These are phyloP conservation scores for Phyllosticta capitalensis DNA, from an alignment of 2,329 filamentous ascomycete genomes.

Conservation along the genomic window DNA sequence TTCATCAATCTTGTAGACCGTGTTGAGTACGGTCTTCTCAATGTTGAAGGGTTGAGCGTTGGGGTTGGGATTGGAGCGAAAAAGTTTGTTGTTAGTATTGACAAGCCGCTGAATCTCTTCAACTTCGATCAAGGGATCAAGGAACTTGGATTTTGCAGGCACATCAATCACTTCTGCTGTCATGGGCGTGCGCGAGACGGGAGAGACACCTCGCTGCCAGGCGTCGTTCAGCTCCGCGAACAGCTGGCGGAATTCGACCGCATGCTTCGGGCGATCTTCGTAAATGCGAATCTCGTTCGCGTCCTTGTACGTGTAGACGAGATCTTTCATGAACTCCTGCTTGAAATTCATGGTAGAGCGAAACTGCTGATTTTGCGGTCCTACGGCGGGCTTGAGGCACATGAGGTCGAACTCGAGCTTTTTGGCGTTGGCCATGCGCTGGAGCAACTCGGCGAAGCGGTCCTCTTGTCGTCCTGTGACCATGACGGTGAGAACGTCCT, in stretches of 20 bases:
- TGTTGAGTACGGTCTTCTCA: slow-evolving; percentile 83
- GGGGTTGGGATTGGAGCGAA: slow-evolving; percentile 39
- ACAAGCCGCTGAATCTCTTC: slow-evolving; percentile 82
- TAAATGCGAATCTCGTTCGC: slow-evolving; percentile 72
- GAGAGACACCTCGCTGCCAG: slow-evolving; percentile 33
- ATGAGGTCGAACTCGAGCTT: slow-evolving; percentile 80
- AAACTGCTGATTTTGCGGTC: slow-evolving; percentile 72
- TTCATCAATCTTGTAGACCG: slow-evolving; percentile 73
- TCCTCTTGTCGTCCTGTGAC: slow-evolving; percentile 77
- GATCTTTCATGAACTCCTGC: slow-evolving; percentile 66
- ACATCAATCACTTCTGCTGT: slow-evolving; percentile 78
- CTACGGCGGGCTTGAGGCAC: slow-evolving; percentile 73
- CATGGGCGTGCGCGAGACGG: slow-evolving; percentile 54
- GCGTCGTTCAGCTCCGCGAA: slow-evolving; percentile 66
- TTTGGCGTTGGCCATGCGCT: slow-evolving; percentile 69
- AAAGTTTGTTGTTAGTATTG: slow-evolving; percentile 67
- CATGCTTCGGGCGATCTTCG: slow-evolving; percentile 55
- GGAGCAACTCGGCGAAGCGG: slow-evolving; percentile 68
- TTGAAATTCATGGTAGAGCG: slow-evolving; percentile 85
- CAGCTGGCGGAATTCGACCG: slow-evolving; percentile 76
- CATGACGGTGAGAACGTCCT: slow-evolving; percentile 74
- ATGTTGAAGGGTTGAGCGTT: slow-evolving; percentile 53
- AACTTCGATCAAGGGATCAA: slow-evolving; percentile 71
- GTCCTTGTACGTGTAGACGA: slow-evolving; percentile 76
- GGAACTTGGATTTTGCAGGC: slow-evolving; percentile 59